Percentiles rank a stretch among this genome's conserved stretches.
These are phyloP conservation scores for Tephrocybe rancida DNA, from an alignment of 768 basidiomycete species.

Conservation along the genomic window DNA sequence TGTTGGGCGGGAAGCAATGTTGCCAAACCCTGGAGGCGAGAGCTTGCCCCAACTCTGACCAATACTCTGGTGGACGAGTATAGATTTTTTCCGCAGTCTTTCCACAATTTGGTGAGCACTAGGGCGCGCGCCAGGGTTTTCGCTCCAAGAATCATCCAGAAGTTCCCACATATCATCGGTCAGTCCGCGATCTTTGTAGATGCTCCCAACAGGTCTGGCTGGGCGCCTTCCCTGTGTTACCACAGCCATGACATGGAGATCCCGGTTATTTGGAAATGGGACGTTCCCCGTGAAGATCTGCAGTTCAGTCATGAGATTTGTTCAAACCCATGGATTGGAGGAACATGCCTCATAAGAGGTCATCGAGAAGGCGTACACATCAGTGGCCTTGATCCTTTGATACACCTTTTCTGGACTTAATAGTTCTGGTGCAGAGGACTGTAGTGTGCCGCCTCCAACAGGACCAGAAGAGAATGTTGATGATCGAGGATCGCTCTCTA, in stretches of 20 bases:
- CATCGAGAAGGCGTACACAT: constrained; percentile 5
- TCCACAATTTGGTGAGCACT: neutral
- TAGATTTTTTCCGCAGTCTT: neutral
- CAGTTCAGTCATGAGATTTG: neutral
- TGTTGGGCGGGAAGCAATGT: too few species aligned
- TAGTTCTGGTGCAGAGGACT: constrained; percentile 1
- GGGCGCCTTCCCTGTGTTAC: neutral
- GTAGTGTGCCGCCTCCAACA: neutral
- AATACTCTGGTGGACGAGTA: too few species aligned
- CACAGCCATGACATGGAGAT: neutral
- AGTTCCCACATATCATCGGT: neutral
- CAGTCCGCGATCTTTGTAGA: constrained; percentile 1
- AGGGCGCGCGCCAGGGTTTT: neutral
- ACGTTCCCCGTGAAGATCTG: neutral
- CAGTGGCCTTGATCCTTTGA: neutral
- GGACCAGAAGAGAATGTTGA: neutral
- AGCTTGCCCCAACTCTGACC: too few species aligned
- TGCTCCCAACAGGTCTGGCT: neutral
- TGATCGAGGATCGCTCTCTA: neutral
- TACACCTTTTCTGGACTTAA: neutral
- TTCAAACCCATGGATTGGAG: neutral
- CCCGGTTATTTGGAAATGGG: neutral
- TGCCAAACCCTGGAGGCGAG: too few species aligned
- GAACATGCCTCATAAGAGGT: neutral
- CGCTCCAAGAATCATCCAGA: neutral